Conservation (phyloP, 768 basidiomycete species). For the Amanita muscaria region DNA sequence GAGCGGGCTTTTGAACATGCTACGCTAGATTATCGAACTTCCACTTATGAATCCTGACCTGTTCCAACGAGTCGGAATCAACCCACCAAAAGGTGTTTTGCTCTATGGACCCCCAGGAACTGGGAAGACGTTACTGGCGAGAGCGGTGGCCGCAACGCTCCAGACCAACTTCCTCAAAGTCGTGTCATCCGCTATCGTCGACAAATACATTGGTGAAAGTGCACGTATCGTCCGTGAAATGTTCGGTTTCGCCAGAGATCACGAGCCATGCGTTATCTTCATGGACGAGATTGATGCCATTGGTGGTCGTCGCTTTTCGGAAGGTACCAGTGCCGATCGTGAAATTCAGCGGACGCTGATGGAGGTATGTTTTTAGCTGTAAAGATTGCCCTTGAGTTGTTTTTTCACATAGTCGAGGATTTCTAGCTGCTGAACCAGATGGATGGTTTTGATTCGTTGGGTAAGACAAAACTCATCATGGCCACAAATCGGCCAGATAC, state of each 20-base stretch:
- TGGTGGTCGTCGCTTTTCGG: constrained; percentile 79
- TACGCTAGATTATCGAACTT: constrained; percentile 80
- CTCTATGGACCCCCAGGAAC: constrained; percentile 96
- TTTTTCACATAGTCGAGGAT: no score
- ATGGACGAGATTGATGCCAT: constrained; percentile 99
- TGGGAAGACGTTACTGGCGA: constrained; percentile 90
- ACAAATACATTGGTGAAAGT: constrained; percentile 98
- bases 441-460: constrained; percentile 98
- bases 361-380: constrained; percentile 43
- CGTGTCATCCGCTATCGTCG: constrained; percentile 94
- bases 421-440: constrained; percentile 90
- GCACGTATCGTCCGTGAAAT: constrained; percentile 95
- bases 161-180: constrained; percentile 98
- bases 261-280: constrained; percentile 98
- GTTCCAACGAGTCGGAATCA: constrained; percentile 93
- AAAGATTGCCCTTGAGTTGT: no score
- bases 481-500: constrained; percentile 99
- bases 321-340: constrained; percentile 95
- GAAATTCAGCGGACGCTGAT: constrained; percentile 98
- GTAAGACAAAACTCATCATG: constrained; percentile 95
- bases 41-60: constrained; percentile 91
- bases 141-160: constrained; percentile 92
- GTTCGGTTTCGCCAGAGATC: constrained; percentile 96
- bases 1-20: neutral
- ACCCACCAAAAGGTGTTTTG: constrained; percentile 91